A percentile compares a stretch with the other conserved stretches of the same genome.
Conservation (phyloP, 2,329 filamentous ascomycete species). For the Dactylonectria macrodidyma region DNA sequence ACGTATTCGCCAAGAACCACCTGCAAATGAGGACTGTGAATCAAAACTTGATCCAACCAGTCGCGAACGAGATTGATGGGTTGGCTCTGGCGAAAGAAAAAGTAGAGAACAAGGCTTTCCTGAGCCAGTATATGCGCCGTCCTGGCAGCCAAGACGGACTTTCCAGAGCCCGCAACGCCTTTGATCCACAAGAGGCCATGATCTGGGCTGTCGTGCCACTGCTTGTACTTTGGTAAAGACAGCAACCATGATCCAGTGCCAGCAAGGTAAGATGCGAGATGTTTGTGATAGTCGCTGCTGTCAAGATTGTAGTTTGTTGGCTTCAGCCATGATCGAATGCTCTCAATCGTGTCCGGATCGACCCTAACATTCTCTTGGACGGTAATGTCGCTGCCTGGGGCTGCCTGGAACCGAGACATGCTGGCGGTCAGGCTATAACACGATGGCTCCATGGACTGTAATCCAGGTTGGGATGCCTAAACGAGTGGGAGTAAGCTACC, state of each 20-base stretch:
- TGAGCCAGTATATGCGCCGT: conserved; percentile 33
- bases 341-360: conserved; percentile 1
- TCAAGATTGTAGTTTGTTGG: conserved; percentile 45
- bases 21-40: conserved; percentile 49
- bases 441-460: too few species aligned
- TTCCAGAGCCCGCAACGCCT: conserved; percentile 55
- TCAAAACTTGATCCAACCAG: conserved; percentile 52
- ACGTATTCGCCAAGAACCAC: conserved; percentile 35
- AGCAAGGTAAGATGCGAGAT: conserved; percentile 35
- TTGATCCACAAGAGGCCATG: conserved; percentile 44
- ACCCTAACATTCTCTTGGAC: neutral
- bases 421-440: too few species aligned
- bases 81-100: conserved; percentile 55
- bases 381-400: neutral
- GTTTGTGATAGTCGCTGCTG: conserved; percentile 44
- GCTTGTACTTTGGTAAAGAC: conserved; percentile 20
- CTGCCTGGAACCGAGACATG: neutral
- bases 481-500: too few species aligned
- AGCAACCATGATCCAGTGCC: conserved; percentile 36
- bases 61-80: conserved; percentile 49
- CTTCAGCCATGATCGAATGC: conserved; percentile 47
- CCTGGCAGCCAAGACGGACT: conserved; percentile 50
- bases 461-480: too few species aligned
- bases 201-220: conserved; percentile 30
- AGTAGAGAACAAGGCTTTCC: conserved; percentile 50